Conservation (phyloP, 805 yeast genomes). For the Monosporozyma aquatica region DNA sequence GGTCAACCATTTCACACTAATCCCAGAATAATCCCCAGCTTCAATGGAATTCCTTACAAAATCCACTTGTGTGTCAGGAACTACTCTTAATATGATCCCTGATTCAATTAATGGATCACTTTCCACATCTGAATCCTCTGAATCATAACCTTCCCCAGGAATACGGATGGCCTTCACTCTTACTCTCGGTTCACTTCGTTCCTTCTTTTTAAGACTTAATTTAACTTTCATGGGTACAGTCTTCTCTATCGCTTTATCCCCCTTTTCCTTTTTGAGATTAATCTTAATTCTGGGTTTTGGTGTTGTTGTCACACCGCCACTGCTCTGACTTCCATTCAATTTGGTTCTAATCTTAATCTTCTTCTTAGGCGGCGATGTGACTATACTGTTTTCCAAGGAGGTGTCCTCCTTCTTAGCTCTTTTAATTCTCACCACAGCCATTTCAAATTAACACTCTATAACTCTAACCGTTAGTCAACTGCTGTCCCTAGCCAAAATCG, state of each 20-base stretch:
- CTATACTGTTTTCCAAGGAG: neutral
- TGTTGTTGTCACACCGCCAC: neutral
- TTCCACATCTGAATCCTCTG: slow-evolving; percentile 92
- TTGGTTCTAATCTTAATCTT: slow-evolving; percentile 8
- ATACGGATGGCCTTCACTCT: slow-evolving; percentile 52
- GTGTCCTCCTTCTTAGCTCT: slow-evolving; percentile 16
- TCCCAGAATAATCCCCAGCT: slow-evolving; percentile 60
- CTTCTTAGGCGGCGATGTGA: slow-evolving; percentile 4
- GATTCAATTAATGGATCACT: slow-evolving; percentile 91
- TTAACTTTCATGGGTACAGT: slow-evolving; percentile 17
- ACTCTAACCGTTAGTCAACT: too few relatives aligned
- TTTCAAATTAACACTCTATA: too few relatives aligned
- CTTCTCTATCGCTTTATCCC: neutral
- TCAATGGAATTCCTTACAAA: slow-evolving; percentile 69
- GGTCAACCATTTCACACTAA: slow-evolving; percentile 77
- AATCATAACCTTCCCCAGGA: slow-evolving; percentile 94
- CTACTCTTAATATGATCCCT: slow-evolving; percentile 68
- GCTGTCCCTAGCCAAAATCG: too few relatives aligned
- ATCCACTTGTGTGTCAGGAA: slow-evolving; percentile 45
- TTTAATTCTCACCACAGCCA: slow-evolving; percentile 26
- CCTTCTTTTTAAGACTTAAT: slow-evolving; percentile 21
- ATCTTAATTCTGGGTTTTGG: slow-evolving; percentile 19
- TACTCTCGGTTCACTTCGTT: slow-evolving; percentile 34
- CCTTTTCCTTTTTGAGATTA: slow-evolving; percentile 14
- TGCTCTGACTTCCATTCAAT: slow-evolving; percentile 10